Evolutionary conservation across 2,329 filamentous ascomycete species (phyloP), one percentile per base, ranked within the genome.

Genomic region (Exophiala phaeomuriformis): DNA sequence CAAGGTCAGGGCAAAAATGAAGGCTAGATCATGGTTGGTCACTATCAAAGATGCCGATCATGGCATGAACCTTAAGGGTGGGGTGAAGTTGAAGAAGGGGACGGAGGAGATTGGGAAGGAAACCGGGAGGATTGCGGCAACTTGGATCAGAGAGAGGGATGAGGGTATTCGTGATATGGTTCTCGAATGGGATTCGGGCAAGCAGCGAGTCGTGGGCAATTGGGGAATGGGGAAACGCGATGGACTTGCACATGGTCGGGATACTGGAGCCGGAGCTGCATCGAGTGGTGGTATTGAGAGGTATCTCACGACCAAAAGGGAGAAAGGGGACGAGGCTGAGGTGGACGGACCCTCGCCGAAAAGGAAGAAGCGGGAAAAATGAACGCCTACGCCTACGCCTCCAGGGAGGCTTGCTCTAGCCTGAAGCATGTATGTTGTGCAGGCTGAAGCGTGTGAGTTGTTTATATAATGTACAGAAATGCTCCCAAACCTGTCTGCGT

Each of bases 11-110:
- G 42, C 6, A 10, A 62, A 61, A 48, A 63, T 63, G 61, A 56
- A 54, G 41, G 61, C 60, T 5, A 55, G 29, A 19, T 52, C 43
- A 3, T 58, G 52, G 60, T 19, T 61, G 46, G 54, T 56, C 5
- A 36, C 55, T 5, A 60, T 63, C 5, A 30, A 53, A 9, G 61
- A 56, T 2, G 61, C 60, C 8, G 60, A 62, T 51, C 61, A 63
- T 39, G 59, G 61, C 2, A 62, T 63, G 61, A 55, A 52, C 35
- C 5, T 63, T 10, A 49, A 51, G n/a, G 59, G 59, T 5, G 57
- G 55, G 2, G 52, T 47, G 45, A 53, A 56, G 41, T 41, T 56
- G 40, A 58, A 56, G 33, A 44, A 51, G 4, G 53, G 47, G 0
- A 53, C 55, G 3, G 49, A 56, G 52, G 6, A 35, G 36, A 10